Conservation (phyloP, 345 rosid genomes). For the rapeseed (Brassica napus) region Da-Ae NC_063446.1:24861001-24861500, state of each 20-base stretch:
- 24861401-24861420: slow-evolving; percentile 31
- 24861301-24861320: slow-evolving; percentile 95
- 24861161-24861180: not conserved
- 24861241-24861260: not conserved
- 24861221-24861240: not conserved
- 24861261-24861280: slow-evolving; percentile 26
- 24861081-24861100: not conserved
- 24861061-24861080: not conserved
- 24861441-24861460: not conserved
- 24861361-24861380: slow-evolving; percentile 75
- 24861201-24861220: slow-evolving; percentile 12
- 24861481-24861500: not conserved
- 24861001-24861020: not conserved
- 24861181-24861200: not conserved
- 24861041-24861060: slow-evolving; percentile 2
- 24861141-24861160: not conserved
- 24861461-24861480: slow-evolving; percentile 8
- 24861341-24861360: slow-evolving; percentile 77
- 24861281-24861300: slow-evolving; percentile 98
- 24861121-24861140: not conserved
- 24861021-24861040: not conserved
- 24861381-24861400: slow-evolving; percentile 63
- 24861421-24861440: not conserved
- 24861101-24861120: not conserved
- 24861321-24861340: slow-evolving; percentile 95